Evolutionary conservation across 2,329 filamentous ascomycete species (phyloP), one percentile per base, ranked within the genome.

Genomic region (Bipolaris cookei): DNA sequence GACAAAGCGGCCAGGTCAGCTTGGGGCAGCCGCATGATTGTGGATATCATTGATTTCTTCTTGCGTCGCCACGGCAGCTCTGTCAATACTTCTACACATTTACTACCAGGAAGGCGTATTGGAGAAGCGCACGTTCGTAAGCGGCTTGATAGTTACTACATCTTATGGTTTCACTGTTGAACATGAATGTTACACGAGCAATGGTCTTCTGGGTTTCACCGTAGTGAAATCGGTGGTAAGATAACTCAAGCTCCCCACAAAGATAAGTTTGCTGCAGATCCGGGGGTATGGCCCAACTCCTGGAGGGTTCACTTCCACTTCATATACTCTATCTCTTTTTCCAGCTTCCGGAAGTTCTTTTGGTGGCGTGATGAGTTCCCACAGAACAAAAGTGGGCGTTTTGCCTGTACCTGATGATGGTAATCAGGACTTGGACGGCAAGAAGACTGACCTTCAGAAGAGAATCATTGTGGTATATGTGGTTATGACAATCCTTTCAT

Each of bases 391-490:
- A 47, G 37, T 37, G 28, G 62, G 62, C 35, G 42, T 65, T 20
- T 43, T 63, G 48, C 51, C 53, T 51, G 41, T 53, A 28, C 60
- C 62, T 14, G 20, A 21, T 25, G 57, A 54, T 30, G 48, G 54
- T 21, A 32, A 56, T 18, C 8, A 52, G 10, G 49, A 56, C 32
- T 58, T 62, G 51, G 58, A 54, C 25, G 58, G 58, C 10, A 18
- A 54, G 38, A 53, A 51, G 54, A 59, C 62, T 13, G 49, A 56
- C 8, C 42, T 65, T 18, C 62, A 65, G 37, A 43, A 44, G 8
- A 58, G 42, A 11, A 59, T 58, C 11, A 51, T 66, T 16, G 48
- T 59, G 30, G 47, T 64, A 20, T 61, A 65, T 49, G 38, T 57
- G 21, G 44, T 51, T 3, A 51, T 63, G 53, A 66, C 58, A 10